Evolutionary conservation across 2,329 filamentous ascomycete species (phyloP), one percentile per base, ranked within the genome.

Genomic region (Pseudogymnoascus sp.): DNA sequence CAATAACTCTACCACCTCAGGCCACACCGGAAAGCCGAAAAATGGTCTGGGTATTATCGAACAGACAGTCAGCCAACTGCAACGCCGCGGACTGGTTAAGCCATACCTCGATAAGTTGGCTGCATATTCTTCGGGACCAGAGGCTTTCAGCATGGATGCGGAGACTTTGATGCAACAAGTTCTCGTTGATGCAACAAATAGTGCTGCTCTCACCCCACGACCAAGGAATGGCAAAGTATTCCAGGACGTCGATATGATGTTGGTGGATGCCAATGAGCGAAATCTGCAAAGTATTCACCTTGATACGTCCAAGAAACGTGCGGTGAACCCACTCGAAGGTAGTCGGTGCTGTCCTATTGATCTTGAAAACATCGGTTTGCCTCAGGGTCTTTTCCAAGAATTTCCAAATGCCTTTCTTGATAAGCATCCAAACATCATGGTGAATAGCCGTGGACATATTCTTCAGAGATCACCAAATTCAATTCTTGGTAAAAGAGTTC

Each of bases 1-100:
- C 2, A 56, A 33, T 33, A 33, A 10, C n/a, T 33, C n/a, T 33
- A 3, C 9, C 29, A 10, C n/a, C 6, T 19, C n/a, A 4, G 29
- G 29, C 17, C 17, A 33, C 33, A 19, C n/a, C 17, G 6, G 11
- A 21, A 17, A 31, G n/a, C n/a, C 26, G n/a, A 33, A 19, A 31
- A 60, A 42, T 37, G 26, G 60, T 40, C 17, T 42, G 19, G 50
- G 62, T 35, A 53, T 63, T 31, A 31, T 60, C 19, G 56, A 53
- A 31, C 44, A 60, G 50, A 26, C 56, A 2, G 44, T 40, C 53
- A 26, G 31, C 26, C 62, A 63, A 19, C 44, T 60, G 50, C 50
- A 56, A 33, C n/a, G 50, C 17, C 50, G 50, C 10, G 50, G 17
- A 2, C 29, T 33, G 10, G 50, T 21, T 33, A 56, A 33, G 11